These are phyloP conservation scores for Serendipita sp. DNA, from an alignment of 768 basidiomycete species.

Conservation along the genomic window DNA sequence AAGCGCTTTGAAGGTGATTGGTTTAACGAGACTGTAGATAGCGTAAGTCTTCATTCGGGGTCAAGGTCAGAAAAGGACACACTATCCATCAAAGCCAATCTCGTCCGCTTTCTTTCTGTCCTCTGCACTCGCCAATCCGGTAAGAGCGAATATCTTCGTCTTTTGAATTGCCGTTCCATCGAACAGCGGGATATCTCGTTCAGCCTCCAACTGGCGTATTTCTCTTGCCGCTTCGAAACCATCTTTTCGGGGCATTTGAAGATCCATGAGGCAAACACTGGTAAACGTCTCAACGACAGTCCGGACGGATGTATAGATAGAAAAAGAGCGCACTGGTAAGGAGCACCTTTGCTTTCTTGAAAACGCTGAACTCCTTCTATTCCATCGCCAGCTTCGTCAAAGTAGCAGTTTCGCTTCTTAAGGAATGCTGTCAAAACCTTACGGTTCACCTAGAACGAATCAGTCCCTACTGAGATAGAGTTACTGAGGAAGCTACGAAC, in stretches of 20 bases:
- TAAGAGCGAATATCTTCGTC: neutral
- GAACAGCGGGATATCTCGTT: conserved; percentile 23
- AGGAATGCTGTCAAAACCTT: conserved; percentile 22
- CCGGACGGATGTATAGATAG: neutral
- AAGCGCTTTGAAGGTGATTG: neutral
- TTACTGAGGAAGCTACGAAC: conserved; percentile 4
- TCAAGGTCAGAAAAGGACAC: neutral
- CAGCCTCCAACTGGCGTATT: conserved; percentile 60
- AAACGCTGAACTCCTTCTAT: conserved; percentile 9
- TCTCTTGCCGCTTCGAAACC: conserved; percentile 70
- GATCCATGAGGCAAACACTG: neutral
- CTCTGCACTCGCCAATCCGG: neutral
- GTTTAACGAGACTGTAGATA: neutral
- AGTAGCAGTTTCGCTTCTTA: neutral
- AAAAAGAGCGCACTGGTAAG: conserved; percentile 33
- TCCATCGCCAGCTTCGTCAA: neutral
- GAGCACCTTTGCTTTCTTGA: conserved; percentile 57
- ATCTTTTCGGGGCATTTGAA: conserved; percentile 1
- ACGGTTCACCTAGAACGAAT: conserved; percentile 37
- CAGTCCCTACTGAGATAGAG: conserved; percentile 6
- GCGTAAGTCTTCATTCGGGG: neutral
- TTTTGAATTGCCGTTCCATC: no score
- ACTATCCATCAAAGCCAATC: neutral
- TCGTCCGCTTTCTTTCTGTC: neutral
- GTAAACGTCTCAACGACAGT: conserved; percentile 42